Percentiles rank a stretch among this genome's conserved stretches.
phyloP scores from a whole-genome alignment of 2,329 filamentous ascomycete genomes.

The Fusarium concolor region DNA sequence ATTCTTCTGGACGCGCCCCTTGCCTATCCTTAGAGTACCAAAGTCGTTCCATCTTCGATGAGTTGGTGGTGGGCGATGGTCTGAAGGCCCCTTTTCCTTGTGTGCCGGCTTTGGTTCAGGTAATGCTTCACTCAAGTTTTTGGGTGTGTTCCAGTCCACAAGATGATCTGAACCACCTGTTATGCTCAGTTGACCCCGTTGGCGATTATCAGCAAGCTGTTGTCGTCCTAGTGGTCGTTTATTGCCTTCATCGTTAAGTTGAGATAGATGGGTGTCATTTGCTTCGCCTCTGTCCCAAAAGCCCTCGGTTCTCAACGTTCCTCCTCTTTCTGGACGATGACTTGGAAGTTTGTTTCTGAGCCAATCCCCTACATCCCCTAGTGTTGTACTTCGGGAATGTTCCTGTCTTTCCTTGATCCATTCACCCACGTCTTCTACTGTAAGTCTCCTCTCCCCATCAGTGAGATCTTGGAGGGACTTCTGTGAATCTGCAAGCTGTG shows the following conservation, averaged over 20 bases:
- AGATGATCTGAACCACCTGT: constrained; percentile 49
- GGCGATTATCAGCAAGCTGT: constrained; percentile 22
- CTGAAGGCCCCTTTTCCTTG: background rate
- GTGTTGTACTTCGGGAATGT: constrained; percentile 17
- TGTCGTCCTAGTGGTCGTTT: constrained; percentile 5
- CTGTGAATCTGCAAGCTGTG: background rate
- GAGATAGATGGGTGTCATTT: background rate
- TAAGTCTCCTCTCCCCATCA: constrained; percentile 8
- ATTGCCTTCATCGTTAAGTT: background rate
- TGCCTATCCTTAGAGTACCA: constrained; percentile 10
- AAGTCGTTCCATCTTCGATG: constrained; percentile 37
- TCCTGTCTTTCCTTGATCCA: constrained; percentile 54
- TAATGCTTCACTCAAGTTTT: constrained; percentile 36
- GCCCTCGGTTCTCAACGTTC: constrained; percentile 55
- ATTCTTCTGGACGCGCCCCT: constrained; percentile 1
- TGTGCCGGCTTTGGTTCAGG: background rate
- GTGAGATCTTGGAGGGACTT: background rate
- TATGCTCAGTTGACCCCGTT: constrained; percentile 29
- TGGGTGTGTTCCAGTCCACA: constrained; percentile 53
- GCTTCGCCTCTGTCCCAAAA: constrained; percentile 45
- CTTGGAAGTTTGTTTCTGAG: constrained; percentile 62
- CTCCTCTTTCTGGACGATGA: constrained; percentile 62
- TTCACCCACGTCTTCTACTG: constrained; percentile 44
- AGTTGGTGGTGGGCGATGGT: background rate
- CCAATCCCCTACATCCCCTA: constrained; percentile 52